Base-by-base conservation (phyloP, 371 early-diverging fungal species). In the Mucor piriformis region DNA sequence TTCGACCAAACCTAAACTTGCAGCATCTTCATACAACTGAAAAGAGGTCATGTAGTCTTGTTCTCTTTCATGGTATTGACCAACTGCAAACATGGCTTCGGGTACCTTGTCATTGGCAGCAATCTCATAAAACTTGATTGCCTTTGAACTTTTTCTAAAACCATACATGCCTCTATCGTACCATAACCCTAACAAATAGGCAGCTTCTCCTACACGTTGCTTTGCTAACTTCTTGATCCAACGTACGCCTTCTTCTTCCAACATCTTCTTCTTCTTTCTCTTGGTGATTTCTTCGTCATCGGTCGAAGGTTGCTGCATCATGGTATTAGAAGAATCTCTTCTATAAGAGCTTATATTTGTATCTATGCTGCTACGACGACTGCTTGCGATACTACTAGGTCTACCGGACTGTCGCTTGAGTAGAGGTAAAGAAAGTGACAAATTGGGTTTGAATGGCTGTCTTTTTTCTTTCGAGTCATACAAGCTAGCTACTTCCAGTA, bases 11-110 rank as follows among this genome's bases (percentile, higher is more conserved):
- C 88, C 83, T 54, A 85, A 60, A 66, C 83, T 79, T 3, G 92
- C 90, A 5, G 92, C 88, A 67, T 88, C 85, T 68, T 87, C 84
- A 72, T 88, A 92, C 50, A 86, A 81, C 58, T 85, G 82, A n/a
- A 90, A 79, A 0, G 93, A 86, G 50, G 83, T 82, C 57, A 77
- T 77, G 50, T 69, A 70, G 61, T 85, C 82, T 66, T 81, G 81
- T 54, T 83, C 81, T 50, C 77, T 72, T 67, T 93, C 94, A 21
- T 66, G 60, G 18, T 57, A 56, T 6, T 62, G 54, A 6, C 59
- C 79, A 0, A 75, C 66, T 11, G 66, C 59, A 62, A 69, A 71
- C 62, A 70, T 71, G 12, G 79, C 76, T 50, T 79, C 72, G n/a
- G 74, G 72, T 7, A 73, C 55, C 8, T 62, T 65, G 24, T 52